phyloP scores from a whole-genome alignment of 768 basidiomycete species.

The Tulasnella sp. region DNA sequence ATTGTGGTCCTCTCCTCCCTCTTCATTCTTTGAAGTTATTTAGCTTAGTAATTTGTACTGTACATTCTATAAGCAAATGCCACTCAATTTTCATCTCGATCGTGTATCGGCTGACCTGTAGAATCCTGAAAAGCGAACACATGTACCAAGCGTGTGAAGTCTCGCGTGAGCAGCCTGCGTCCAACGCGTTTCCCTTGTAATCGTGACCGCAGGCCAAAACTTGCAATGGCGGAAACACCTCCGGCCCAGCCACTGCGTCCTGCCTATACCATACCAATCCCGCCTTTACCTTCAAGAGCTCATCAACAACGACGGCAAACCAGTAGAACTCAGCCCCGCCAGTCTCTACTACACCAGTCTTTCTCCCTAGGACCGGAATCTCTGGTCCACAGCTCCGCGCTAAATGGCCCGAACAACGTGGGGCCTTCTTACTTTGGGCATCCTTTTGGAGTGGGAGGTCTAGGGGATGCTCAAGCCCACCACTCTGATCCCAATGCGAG shows the following conservation, averaged over 20 bases:
- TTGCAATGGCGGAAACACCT: slow-evolving; percentile 10
- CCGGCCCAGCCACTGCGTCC: background rate
- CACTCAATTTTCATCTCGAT: background rate
- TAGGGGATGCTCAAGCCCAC: background rate
- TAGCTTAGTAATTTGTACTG: background rate
- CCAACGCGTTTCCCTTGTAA: background rate
- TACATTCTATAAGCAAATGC: background rate
- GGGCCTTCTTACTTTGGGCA: background rate
- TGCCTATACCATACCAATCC: slow-evolving; percentile 6
- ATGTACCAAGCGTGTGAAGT: background rate
- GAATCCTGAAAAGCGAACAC: background rate
- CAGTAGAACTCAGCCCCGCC: slow-evolving; percentile 1
- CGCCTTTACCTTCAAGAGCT: background rate
- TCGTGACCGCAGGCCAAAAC: background rate
- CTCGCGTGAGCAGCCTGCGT: background rate
- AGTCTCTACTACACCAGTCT: slow-evolving; percentile 26
- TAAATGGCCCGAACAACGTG: slow-evolving; percentile 54
- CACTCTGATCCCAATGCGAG: slow-evolving; percentile 37
- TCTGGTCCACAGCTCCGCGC: slow-evolving; percentile 57
- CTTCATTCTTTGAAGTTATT: background rate
- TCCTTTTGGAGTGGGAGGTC: background rate
- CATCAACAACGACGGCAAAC: slow-evolving; percentile 5
- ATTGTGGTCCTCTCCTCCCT: background rate
- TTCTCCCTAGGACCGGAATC: slow-evolving; percentile 77
- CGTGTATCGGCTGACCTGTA: background rate